Base-by-base conservation (phyloP, 306 rosid genomes). In the Prunus campanulata region DNA sequence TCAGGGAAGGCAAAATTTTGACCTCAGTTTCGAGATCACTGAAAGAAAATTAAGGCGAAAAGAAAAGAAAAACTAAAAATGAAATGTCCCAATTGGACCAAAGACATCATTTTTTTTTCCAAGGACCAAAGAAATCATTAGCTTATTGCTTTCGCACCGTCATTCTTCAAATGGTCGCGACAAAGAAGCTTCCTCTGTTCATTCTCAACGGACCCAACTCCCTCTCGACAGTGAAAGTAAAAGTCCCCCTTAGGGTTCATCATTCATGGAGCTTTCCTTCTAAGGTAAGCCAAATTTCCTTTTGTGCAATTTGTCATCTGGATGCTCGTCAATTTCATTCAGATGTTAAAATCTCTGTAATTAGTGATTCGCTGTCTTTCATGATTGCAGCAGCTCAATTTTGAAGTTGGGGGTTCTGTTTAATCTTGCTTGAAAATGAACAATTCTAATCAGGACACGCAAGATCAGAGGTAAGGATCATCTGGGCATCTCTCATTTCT, bases 401-500 rank as follows among this genome's bases (percentile, higher is more conserved):
- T 75, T 49, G 57, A 70, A 79, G 50, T 70, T 82, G 76, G 68
- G 77, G 64, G 12, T 68, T 50, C 25, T 66, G 63, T 15, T 73
- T 74, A 47, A 35, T 71, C 60, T 57, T 14, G 72, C 65, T 27
- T 19, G 55, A 68, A 60, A 78, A 83, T 88, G 93, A 82, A 77
- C n/a, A 87, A 71, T 75, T 69, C 90, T 54, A 81, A 72, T 84
- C 86, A 76, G 82, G 91, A 88, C 79, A 81, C 78, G 65, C 91
- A 76, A 82, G 89, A 93, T 90, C 93, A 77, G 86, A 85, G 88
- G 97, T 91, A 57, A 44, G 56, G 30, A 52, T 68, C 74, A 12
- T 87, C 80, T 86, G 74, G 82, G 77, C 75, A 16, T n/a, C 84
- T 70, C 80, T 65, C 47, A 22, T 70, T 74, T 72, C 1, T 25